phyloP scores from a whole-genome alignment of 495 filamentous ascomycete species.

The Rusavskia elegans region DNA sequence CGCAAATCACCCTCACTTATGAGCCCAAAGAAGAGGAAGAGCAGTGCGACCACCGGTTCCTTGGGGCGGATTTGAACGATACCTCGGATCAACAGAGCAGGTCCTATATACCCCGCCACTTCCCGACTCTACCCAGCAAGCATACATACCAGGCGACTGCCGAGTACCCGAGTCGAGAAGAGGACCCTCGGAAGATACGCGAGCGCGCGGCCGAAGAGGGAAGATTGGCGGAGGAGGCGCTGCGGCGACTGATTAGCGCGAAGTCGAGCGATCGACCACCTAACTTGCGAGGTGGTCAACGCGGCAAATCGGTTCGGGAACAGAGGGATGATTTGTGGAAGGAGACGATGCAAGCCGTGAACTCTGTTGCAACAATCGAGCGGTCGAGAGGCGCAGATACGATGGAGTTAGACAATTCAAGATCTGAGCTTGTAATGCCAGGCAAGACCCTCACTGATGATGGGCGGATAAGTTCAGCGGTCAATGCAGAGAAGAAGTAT shows the following conservation, averaged over 20 bases:
- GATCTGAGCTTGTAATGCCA: too few relatives aligned
- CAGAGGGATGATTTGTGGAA: slow-evolving; percentile 9
- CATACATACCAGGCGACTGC: slow-evolving; percentile 59
- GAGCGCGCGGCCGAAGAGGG: slow-evolving; percentile 61
- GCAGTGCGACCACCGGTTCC: slow-evolving; percentile 22
- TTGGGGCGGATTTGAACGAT: slow-evolving; percentile 38
- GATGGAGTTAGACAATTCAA: not conserved
- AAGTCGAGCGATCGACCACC: not conserved
- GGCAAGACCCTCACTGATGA: not conserved
- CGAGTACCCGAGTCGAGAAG: slow-evolving; percentile 47
- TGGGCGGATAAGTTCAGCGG: slow-evolving; percentile 8
- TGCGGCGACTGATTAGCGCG: slow-evolving; percentile 47
- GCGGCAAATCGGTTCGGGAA: slow-evolving; percentile 1
- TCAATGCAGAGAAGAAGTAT: slow-evolving; percentile 13
- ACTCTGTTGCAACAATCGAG: not conserved
- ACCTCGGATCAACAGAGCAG: slow-evolving; percentile 29
- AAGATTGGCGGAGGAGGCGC: slow-evolving; percentile 54
- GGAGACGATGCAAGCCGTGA: slow-evolving; percentile 11
- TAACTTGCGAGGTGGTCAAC: not conserved
- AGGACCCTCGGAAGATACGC: slow-evolving; percentile 53
- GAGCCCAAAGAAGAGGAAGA: slow-evolving; percentile 29
- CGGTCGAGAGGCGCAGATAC: not conserved
- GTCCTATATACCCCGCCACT: slow-evolving; percentile 46
- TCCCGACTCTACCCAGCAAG: slow-evolving; percentile 54
- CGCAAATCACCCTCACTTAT: slow-evolving; percentile 25